phyloP scores from a whole-genome alignment of 768 basidiomycete genomes.

The Suillus subalutaceus region DNA sequence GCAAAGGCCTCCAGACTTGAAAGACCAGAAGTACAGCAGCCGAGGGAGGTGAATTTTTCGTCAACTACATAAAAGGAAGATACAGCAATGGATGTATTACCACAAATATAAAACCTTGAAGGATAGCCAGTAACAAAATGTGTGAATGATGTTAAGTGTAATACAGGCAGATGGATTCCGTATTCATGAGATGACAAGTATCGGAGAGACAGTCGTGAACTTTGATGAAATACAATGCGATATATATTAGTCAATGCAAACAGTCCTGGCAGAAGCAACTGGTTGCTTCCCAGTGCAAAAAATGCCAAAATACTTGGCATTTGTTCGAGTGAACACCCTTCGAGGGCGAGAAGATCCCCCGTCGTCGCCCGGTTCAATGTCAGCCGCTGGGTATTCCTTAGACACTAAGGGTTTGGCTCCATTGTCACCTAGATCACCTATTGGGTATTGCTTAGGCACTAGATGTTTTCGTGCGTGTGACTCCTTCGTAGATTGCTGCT shows the following conservation, averaged over 20 bases:
- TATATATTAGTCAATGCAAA: neutral
- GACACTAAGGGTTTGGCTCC: neutral
- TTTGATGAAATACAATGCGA: neutral
- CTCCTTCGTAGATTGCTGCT: neutral
- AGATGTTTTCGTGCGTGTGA: neutral
- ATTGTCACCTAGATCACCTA: neutral
- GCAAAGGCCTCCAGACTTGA: neutral
- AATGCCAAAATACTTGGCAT: constrained; percentile 36
- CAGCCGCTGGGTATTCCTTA: constrained; percentile 10
- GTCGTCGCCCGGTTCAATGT: constrained; percentile 8
- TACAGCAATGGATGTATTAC: neutral
- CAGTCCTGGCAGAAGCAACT: neutral
- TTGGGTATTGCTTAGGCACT: constrained; percentile 9
- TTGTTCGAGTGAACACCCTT: constrained; percentile 20
- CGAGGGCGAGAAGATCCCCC: constrained; percentile 10
- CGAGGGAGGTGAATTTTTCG: constrained; percentile 31
- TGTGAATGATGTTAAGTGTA: neutral
- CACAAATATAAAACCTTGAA: neutral
- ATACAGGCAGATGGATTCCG: no score
- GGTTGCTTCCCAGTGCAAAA: constrained; percentile 39
- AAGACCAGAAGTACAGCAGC: constrained; percentile 6
- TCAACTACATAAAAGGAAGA: constrained; percentile 19
- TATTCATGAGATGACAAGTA: neutral
- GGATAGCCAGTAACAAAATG: neutral
- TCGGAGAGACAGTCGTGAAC: neutral